Evolutionary conservation across 2,329 filamentous ascomycete species (phyloP).

Genomic region (Pseudocercospora musae): DNA sequence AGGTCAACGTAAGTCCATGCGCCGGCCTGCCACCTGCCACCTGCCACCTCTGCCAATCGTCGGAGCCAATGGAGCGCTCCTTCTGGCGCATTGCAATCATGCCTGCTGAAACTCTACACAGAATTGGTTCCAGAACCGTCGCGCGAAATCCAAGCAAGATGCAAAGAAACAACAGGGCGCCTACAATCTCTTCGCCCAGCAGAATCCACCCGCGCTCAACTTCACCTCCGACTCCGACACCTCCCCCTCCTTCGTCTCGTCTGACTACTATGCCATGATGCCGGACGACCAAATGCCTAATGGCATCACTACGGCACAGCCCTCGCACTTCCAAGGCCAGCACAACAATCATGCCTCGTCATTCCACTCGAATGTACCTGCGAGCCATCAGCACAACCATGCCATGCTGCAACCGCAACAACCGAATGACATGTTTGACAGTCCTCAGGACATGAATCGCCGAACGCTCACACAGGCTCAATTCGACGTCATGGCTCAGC

Average conservation of each 20-base stretch:
- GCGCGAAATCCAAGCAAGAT: constrained; percentile 54
- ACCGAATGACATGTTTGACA: constrained; percentile 30
- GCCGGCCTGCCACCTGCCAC: not conserved
- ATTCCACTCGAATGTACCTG: constrained; percentile 3
- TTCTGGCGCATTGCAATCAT: not conserved
- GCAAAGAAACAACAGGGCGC: constrained; percentile 44
- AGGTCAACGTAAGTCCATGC: constrained; percentile 48
- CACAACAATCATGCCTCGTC: constrained; percentile 4
- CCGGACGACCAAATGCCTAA: constrained; percentile 22
- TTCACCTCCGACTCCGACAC: constrained; percentile 33
- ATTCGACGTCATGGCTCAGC: constrained; percentile 36
- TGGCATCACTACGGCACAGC: constrained; percentile 4
- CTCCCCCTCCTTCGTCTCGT: constrained; percentile 31
- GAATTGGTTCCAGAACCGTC: constrained; percentile 55
- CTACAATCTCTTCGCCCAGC: constrained; percentile 26
- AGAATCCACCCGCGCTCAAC: constrained; percentile 18
- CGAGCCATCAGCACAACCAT: constrained; percentile 12
- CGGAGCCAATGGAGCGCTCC: not conserved
- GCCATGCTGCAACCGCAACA: constrained; percentile 6
- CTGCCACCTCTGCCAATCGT: not conserved
- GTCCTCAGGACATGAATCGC: constrained; percentile 35
- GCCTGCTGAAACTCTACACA: constrained; percentile 36
- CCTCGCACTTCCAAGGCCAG: constrained; percentile 15
- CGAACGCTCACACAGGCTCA: constrained; percentile 38
- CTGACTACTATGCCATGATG: constrained; percentile 35